Evolutionary conservation across 371 early-diverging fungal genomes (phyloP).

Genomic region (Basidiobolus meristosporus): DNA sequence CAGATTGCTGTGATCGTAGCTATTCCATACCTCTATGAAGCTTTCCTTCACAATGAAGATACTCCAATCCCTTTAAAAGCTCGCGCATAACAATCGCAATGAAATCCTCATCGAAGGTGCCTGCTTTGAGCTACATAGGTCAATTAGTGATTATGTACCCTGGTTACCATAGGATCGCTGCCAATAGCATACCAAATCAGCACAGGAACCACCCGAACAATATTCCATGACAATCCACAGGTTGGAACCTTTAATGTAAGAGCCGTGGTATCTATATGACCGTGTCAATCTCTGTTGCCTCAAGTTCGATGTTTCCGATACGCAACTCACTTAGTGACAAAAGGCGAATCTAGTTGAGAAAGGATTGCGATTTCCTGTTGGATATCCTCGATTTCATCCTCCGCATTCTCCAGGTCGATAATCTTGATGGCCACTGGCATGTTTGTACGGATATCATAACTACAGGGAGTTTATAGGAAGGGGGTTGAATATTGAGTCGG

Average conservation of each 20-base stretch:
- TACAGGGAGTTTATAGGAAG: constrained; percentile 6
- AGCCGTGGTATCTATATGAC: constrained; percentile 44
- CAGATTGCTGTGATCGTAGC: background rate
- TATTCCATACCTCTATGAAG: constrained; percentile 63
- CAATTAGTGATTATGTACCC: background rate
- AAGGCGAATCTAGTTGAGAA: constrained; percentile 79
- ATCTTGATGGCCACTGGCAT: constrained; percentile 81
- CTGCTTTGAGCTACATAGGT: constrained; percentile 48
- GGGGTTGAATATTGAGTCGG: background rate
- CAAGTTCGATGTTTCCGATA: background rate
- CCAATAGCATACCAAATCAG: constrained; percentile 65
- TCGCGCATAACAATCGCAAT: constrained; percentile 88
- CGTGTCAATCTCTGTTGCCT: constrained; percentile 1
- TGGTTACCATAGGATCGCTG: background rate
- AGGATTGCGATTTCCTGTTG: constrained; percentile 91
- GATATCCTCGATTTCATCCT: constrained; percentile 96
- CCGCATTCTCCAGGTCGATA: constrained; percentile 81
- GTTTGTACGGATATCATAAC: constrained; percentile 52
- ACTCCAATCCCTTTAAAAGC: constrained; percentile 77
- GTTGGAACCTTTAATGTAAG: constrained; percentile 59
- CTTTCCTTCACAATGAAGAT: constrained; percentile 84
- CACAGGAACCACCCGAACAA: constrained; percentile 77
- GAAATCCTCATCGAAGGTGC: constrained; percentile 61
- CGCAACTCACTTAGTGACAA: constrained; percentile 58
- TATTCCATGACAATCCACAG: constrained; percentile 93